phyloP scores from a whole-genome alignment of 2,329 filamentous ascomycete species.

The Nannizzia gypsea region DNA sequence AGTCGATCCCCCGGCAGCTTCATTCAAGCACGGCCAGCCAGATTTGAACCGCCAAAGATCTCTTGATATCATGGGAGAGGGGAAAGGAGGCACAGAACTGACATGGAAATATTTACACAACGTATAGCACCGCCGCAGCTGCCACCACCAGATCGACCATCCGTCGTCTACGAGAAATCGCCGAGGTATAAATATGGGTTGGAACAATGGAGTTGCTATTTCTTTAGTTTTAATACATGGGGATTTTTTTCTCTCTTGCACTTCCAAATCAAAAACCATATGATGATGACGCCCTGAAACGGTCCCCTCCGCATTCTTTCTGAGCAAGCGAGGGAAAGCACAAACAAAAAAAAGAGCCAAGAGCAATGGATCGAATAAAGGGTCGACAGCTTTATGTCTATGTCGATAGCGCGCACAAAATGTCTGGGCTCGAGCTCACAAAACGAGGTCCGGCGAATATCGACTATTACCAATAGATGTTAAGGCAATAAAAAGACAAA shows the following conservation, averaged over 20 bases:
- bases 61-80: too few relatives aligned
- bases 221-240: constrained; percentile 11
- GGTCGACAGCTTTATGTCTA: not conserved
- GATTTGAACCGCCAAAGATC: too few relatives aligned
- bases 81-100: constrained; percentile 1
- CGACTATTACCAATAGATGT: constrained; percentile 5
- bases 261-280: constrained; percentile 1
- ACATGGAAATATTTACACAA: not conserved
- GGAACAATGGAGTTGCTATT: constrained; percentile 15
- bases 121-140: constrained; percentile 69
- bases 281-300: constrained; percentile 1
- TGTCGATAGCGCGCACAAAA: not conserved
- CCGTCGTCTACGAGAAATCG: constrained; percentile 93
- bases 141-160: constrained; percentile 93
- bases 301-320: not conserved
- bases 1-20: constrained; percentile 37
- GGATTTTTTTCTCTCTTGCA: constrained; percentile 5
- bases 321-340: not conserved
- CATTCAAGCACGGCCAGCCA: not conserved
- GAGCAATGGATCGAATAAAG: not conserved
- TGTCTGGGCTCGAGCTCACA: not conserved
- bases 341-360: not conserved
- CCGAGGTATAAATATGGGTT: constrained; percentile 61
- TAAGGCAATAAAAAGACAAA: constrained; percentile 5
- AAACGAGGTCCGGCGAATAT: not conserved